Percentiles rank a stretch among this genome's conserved stretches.
phyloP scores from a whole-genome alignment of 495 filamentous ascomycete genomes.

The Usnea hakonensis region DNA sequence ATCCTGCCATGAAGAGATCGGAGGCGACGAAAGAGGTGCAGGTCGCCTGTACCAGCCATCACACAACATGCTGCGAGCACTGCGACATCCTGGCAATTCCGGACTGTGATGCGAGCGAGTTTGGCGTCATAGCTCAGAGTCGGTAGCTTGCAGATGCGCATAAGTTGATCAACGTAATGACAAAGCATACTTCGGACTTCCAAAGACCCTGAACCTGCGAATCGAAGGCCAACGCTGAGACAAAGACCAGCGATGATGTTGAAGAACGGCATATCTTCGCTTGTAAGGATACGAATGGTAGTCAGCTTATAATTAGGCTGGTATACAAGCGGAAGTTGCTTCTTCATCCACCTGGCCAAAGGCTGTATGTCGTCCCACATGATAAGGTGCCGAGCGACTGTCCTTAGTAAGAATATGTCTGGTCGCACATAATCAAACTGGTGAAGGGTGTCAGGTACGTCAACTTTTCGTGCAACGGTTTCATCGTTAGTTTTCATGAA shows the following conservation, averaged over 20 bases:
- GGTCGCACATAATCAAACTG: slow-evolving; percentile 94
- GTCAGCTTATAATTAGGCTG: slow-evolving; percentile 46
- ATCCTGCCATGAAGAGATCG: slow-evolving; percentile 83
- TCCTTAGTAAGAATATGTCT: slow-evolving; percentile 84
- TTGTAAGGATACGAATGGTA: slow-evolving; percentile 49
- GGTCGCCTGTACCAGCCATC: slow-evolving; percentile 92
- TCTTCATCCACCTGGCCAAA: slow-evolving; percentile 62
- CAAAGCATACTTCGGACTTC: slow-evolving; percentile 72
- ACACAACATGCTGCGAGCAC: slow-evolving; percentile 76
- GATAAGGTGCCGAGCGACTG: slow-evolving; percentile 84
- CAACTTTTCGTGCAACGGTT: slow-evolving; percentile 82
- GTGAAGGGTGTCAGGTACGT: slow-evolving; percentile 78
- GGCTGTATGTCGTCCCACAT: slow-evolving; percentile 81
- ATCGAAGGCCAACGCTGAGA: slow-evolving; percentile 74
- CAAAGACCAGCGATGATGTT: slow-evolving; percentile 87
- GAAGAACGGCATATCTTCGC: slow-evolving; percentile 80
- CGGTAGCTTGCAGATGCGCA: slow-evolving; percentile 62
- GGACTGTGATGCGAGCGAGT: slow-evolving; percentile 69
- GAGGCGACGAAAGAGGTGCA: slow-evolving; percentile 80
- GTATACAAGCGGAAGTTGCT: slow-evolving; percentile 63
- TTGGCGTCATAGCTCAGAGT: slow-evolving; percentile 70
- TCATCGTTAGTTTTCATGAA: slow-evolving; percentile 96
- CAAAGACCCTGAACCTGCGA: slow-evolving; percentile 70
- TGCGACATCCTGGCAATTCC: slow-evolving; percentile 82
- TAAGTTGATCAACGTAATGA: slow-evolving; percentile 79